Base-by-base conservation (phyloP, 352 stramenopile species). In the Globisporangium mamillatum region DNA sequence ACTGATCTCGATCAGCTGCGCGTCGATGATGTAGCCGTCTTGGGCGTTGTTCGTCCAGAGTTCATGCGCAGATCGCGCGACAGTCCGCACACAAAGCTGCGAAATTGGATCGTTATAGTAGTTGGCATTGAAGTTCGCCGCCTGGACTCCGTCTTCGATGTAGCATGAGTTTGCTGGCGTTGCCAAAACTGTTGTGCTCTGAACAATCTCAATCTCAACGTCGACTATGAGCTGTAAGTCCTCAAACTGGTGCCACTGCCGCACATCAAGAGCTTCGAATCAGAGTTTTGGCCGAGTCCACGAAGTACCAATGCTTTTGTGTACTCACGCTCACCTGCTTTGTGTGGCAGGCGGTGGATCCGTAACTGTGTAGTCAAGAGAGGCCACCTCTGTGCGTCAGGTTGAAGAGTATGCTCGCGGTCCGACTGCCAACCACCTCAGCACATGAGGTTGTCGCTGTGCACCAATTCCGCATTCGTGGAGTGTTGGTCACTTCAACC, bases 1-100 rank as follows among this genome's bases (percentile, higher is more conserved):
- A 18, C 56, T 20, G 56, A 62, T 27, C 29, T 62, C 56, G 56
- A 62, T 62, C 25, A 62, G 32, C 56, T 50, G 55, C 10, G 24
- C 14, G 27, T 46, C 54, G 1, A 14, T 60, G 27, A 24, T 60
- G 18, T 60, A 38, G 25, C 14, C 16, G 6, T 41, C 32, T 20
- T 44, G 14, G 54, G 46, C 54, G 7, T 25, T 27, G 10, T 41
- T n/a, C 32, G 54, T 60, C 27, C 54, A 60, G 20, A 60, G 20
- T 34, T 41, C 54, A 29, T 60, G 54, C 4, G 32, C 54, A 41
- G 54, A 46, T 60, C 14, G 32, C 27, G 25, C 25, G 18, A 22
- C 27, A 8, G 27, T 25, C 25, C 20, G 27, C 7, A 60, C 54
- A 8, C 27, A 60, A 18, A 60, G 54, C 32, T 41, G 27, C 16